Evolutionary conservation across 2,329 filamentous ascomycete species (phyloP).

Genomic region (Orbilia ellipsospora): DNA sequence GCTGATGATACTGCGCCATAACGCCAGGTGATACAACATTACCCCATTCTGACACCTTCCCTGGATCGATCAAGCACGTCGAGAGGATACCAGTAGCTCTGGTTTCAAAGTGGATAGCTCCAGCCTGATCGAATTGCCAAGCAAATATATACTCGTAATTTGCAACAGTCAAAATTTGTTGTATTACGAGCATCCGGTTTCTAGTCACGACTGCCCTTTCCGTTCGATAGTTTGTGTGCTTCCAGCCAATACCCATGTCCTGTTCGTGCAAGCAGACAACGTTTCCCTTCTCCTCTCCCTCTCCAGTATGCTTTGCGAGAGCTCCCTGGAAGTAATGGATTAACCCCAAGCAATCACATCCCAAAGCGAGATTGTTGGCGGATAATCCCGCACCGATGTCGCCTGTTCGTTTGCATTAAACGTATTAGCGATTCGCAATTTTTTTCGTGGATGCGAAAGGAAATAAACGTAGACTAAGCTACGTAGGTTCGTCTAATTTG

Average conservation of each 20-base stretch:
- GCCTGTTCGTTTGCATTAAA: constrained; percentile 59
- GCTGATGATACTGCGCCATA: constrained; percentile 76
- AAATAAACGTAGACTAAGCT: neutral
- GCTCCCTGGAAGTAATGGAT: constrained; percentile 73
- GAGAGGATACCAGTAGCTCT: constrained; percentile 76
- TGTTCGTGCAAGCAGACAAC: constrained; percentile 77
- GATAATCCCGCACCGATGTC: constrained; percentile 71
- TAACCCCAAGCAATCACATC: constrained; percentile 76
- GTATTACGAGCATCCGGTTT: constrained; percentile 65
- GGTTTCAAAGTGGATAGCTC: constrained; percentile 73
- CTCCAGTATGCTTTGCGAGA: constrained; percentile 71
- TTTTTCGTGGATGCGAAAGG: constrained; percentile 3
- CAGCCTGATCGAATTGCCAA: constrained; percentile 78
- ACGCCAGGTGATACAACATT: constrained; percentile 70
- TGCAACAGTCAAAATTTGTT: constrained; percentile 64
- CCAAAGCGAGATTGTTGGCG: constrained; percentile 74
- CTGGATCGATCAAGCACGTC: constrained; percentile 75
- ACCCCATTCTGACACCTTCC: constrained; percentile 74
- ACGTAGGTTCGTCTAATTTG: constrained; percentile 13
- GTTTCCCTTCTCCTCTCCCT: constrained; percentile 71
- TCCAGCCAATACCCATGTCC: constrained; percentile 76
- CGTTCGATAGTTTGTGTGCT: constrained; percentile 78
- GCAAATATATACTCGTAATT: constrained; percentile 81
- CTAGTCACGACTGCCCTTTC: constrained; percentile 72
- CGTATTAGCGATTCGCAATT: constrained; percentile 50